phyloP scores from a whole-genome alignment of 208 protist species.

The Trypanosoma caninum region DNA sequence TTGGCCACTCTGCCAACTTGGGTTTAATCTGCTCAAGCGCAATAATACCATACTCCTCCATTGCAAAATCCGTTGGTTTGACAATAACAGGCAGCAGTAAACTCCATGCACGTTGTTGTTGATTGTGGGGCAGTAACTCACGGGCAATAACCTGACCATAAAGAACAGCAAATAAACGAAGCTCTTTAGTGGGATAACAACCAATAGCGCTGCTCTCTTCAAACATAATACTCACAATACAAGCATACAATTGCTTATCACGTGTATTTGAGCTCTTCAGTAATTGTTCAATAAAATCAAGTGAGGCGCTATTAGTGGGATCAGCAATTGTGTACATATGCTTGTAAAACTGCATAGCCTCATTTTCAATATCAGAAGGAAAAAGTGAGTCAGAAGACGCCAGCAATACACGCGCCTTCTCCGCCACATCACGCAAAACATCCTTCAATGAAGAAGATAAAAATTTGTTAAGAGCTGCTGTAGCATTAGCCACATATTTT shows the following conservation, averaged over 20 bases:
- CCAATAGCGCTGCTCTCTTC: constrained; percentile 69
- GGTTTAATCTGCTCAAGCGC: constrained; percentile 94
- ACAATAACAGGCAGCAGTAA: constrained; percentile 91
- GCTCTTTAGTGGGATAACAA: constrained; percentile 76
- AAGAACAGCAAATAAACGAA: constrained; percentile 75
- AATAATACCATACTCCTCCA: constrained; percentile 96
- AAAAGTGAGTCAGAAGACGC: constrained; percentile 80
- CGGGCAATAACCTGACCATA: constrained; percentile 85
- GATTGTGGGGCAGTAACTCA: constrained; percentile 62
- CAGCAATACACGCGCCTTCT: constrained; percentile 65
- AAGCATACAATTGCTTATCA: constrained; percentile 82
- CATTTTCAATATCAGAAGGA: constrained; percentile 76
- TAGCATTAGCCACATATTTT: constrained; percentile 80
- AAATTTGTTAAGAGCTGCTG: constrained; percentile 70
- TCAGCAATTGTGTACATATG: constrained; percentile 70
- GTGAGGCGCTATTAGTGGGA: constrained; percentile 32
- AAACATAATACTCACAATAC: constrained; percentile 86
- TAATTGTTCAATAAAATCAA: constrained; percentile 58
- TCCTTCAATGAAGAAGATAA: constrained; percentile 76
- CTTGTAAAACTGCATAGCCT: constrained; percentile 83
- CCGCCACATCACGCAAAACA: constrained; percentile 64
- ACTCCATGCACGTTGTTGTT: constrained; percentile 76
- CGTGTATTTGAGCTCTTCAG: constrained; percentile 57
- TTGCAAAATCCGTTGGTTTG: constrained; percentile 82
- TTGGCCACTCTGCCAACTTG: constrained; percentile 95